These are phyloP conservation scores for Dryadomyces sulphureus DNA, from an alignment of 2,329 filamentous ascomycete species.

Conservation along the genomic window DNA sequence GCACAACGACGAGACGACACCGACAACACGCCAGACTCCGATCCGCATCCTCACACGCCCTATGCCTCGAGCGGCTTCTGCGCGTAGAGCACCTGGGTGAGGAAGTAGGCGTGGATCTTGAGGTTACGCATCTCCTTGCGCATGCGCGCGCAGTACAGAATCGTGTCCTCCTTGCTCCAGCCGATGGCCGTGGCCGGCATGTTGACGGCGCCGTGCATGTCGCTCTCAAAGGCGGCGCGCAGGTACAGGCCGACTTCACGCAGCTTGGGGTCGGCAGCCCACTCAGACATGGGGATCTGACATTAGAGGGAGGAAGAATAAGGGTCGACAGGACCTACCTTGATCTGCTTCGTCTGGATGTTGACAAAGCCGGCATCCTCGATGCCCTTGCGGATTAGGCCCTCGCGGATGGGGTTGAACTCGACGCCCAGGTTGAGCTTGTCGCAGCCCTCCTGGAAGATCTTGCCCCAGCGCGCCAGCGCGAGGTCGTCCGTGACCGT, in stretches of 20 bases:
- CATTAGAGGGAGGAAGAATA: too few species aligned
- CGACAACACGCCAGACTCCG: too few species aligned
- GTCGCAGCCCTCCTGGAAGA: constrained; percentile 1
- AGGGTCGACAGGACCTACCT: constrained; percentile 18
- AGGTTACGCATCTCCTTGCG: neutral
- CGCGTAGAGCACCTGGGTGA: neutral
- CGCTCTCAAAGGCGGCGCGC: constrained; percentile 4
- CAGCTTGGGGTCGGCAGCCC: constrained; percentile 18
- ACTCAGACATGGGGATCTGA: constrained; percentile 16
- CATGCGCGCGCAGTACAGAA: neutral
- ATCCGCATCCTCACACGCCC: too few species aligned
- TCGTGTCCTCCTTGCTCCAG: constrained; percentile 8
- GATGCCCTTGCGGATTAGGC: constrained; percentile 34
- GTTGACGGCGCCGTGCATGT: constrained; percentile 9
- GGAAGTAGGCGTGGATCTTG: neutral
- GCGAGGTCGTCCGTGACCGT: constrained; percentile 9
- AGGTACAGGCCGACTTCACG: constrained; percentile 14
- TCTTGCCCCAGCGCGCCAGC: constrained; percentile 12
- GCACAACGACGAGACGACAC: too few species aligned
- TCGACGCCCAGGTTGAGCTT: neutral
- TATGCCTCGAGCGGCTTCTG: neutral
- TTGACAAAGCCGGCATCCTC: constrained; percentile 41
- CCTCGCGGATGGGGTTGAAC: constrained; percentile 24
- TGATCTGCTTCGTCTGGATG: constrained; percentile 34
- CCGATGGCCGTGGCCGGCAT: constrained; percentile 8